Percentiles rank a stretch among this genome's conserved stretches.
Evolutionary conservation across 441 rosid species (phyloP).

Genomic region (Bocquillonia castaneifolia): DNA sequence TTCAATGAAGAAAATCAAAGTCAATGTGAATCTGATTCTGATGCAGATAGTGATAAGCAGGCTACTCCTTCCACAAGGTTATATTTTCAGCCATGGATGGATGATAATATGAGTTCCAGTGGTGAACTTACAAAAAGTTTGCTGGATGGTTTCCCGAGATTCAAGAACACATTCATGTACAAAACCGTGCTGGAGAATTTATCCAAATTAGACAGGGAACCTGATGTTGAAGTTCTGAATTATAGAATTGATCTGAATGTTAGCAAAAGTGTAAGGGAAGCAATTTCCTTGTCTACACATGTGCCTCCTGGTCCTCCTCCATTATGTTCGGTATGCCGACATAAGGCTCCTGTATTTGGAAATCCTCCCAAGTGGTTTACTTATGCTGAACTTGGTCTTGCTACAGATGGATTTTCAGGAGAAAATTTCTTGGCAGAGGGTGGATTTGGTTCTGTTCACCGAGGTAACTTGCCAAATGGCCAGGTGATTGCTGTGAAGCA

Average conservation of each 20-base stretch:
- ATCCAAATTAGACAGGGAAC: conserved; percentile 53
- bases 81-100: conserved; percentile 69
- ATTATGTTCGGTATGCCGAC: conserved; percentile 84
- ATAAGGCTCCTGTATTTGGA: conserved; percentile 88
- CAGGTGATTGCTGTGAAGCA: conserved; percentile 96
- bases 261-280: conserved; percentile 82
- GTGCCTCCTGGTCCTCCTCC: conserved; percentile 88
- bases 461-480: conserved; percentile 77
- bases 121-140: conserved; percentile 38
- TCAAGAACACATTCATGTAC: conserved; percentile 33
- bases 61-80: conserved; percentile 47
- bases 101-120: conserved; percentile 44
- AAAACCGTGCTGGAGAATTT: conserved; percentile 57
- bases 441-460: conserved; percentile 95
- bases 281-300: conserved; percentile 60
- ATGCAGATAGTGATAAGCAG: conserved; percentile 53
- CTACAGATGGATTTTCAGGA: conserved; percentile 82
- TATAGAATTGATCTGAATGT: conserved; percentile 48
- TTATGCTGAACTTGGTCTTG: conserved; percentile 73
- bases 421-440: conserved; percentile 96
- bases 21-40: conserved; percentile 60
- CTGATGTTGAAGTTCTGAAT: conserved; percentile 47
- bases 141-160: conserved; percentile 42
- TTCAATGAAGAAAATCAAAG: conserved; percentile 45
- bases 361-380: conserved; percentile 91